Evolutionary conservation across 2,329 filamentous ascomycete genomes (phyloP).

Genomic region (Exophiala sp.): DNA sequence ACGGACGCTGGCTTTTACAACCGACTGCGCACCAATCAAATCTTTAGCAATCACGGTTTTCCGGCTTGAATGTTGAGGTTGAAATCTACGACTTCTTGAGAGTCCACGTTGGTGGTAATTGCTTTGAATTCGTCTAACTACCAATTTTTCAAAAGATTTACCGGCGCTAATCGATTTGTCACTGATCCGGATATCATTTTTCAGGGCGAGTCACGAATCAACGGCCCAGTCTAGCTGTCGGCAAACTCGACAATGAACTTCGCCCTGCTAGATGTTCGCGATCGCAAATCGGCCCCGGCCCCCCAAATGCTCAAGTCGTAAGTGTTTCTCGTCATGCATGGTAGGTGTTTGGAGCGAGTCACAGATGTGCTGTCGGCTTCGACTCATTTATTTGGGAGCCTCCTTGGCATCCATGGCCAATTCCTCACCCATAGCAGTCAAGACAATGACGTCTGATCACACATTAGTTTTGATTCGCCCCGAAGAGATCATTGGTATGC

Average conservation of each 20-base stretch:
- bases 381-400: constrained; percentile 54
- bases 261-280: constrained; percentile 18
- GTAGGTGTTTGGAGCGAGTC: constrained; percentile 15
- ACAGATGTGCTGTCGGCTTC: constrained; percentile 7
- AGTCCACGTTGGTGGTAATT: constrained; percentile 8
- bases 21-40: not conserved
- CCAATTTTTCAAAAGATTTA: constrained; percentile 19
- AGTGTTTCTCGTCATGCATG: constrained; percentile 18
- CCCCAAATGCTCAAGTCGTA: constrained; percentile 14
- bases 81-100: not conserved
- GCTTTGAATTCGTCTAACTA: constrained; percentile 23
- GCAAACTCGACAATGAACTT: constrained; percentile 8
- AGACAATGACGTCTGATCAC: constrained; percentile 77
- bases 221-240: constrained; percentile 18
- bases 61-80: not conserved
- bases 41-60: not conserved
- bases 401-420: constrained; percentile 90
- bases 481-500: constrained; percentile 35
- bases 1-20: too few species aligned
- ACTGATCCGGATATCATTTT: constrained; percentile 16
- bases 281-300: constrained; percentile 11
- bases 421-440: constrained; percentile 96
- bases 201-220: constrained; percentile 17
- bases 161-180: constrained; percentile 15
- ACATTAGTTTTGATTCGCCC: constrained; percentile 6